Evolutionary conservation across 148 eudicot genomes (phyloP).

Genomic region (Rhododendron simsii): DNA sequence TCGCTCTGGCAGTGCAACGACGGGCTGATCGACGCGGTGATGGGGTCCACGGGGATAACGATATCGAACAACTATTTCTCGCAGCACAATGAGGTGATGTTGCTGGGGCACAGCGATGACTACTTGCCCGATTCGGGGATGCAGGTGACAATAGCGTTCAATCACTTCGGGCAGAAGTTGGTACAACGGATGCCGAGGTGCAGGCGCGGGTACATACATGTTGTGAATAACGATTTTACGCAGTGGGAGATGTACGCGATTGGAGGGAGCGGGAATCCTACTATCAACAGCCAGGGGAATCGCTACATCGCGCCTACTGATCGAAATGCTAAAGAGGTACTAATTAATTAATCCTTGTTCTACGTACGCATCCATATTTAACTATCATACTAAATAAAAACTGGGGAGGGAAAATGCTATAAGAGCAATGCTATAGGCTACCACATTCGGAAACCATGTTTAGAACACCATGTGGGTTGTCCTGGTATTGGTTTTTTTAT

Average conservation of each 20-base stretch:
- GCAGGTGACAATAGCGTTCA: slow-evolving; percentile 22
- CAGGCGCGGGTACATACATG: slow-evolving; percentile 9
- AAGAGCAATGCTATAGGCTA: too few species aligned
- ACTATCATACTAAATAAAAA: too few species aligned
- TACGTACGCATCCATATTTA: too few species aligned
- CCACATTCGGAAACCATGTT: too few species aligned
- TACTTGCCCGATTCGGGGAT: slow-evolving; percentile 24
- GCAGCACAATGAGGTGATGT: slow-evolving; percentile 31
- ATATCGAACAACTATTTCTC: slow-evolving; percentile 20
- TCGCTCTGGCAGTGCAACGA: slow-evolving; percentile 23
- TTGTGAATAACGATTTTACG: slow-evolving; percentile 13
- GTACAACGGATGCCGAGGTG: slow-evolving; percentile 15
- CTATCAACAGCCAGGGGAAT: slow-evolving; percentile 16
- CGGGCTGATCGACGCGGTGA: slow-evolving; percentile 15
- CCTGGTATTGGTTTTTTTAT: too few species aligned
- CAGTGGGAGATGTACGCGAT: slow-evolving; percentile 13
- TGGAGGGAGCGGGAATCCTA: slow-evolving; percentile 15
- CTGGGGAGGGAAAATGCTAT: too few species aligned
- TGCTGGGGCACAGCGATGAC: slow-evolving; percentile 27
- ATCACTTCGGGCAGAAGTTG: slow-evolving; percentile 9
- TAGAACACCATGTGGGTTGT: too few species aligned
- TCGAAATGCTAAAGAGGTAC: slow-evolving; percentile 4
- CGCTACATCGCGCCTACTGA: slow-evolving; percentile 4
- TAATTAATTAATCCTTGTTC: neutral
- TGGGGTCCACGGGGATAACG: slow-evolving; percentile 23